Evolutionary conservation across 148 eudicot species (phyloP), one percentile per base, ranked within the genome.

Genomic region (Chenopodium formosanum): DNA sequence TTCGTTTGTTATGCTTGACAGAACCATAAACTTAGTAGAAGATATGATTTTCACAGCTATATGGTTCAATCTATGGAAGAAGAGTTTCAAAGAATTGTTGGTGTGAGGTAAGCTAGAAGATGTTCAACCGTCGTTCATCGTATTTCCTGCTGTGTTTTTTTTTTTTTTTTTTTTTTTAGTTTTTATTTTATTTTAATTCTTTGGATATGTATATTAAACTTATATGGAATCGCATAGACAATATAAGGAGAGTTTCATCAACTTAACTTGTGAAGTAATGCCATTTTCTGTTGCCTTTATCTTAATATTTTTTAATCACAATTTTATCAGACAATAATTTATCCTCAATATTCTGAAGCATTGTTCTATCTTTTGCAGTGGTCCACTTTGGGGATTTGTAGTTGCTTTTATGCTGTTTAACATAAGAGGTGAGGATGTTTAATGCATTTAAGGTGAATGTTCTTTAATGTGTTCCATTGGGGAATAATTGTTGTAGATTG

Each of bases 21-120:
- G 99, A 96, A 92, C 82, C 99, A 96, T 91, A 86, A 96, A 84
- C 95, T 96, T 82, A 89, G 93, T 72, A 80, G 87, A 81, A 96
- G 86, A 85, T 96, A 96, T 88, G 99, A 96, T 90, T 96, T 96
- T 84, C 99, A 96, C 91, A 94, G 99, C 92, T 96, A 96, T 81
- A 94, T 96, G 99, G 83, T 96, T 84, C 99, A 97, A 80, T 92
- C 99, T 60, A 91, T 96, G 98, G 99, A 96, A 88, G 99, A 96
- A 87, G 99, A 96, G 79, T 96, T 94, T 83, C 98, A 96, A 83
- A 93, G 90, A 80, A 92, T 96, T 86, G 98, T 96, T 82, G 99
- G 99, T 76, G 98, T 96, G 56, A 96, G 98, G 99, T 92, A 84
- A 87, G 83, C 65, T 67, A 71, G 47, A 82, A 75, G 40, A 48